These are phyloP conservation scores for Eragrostis nindensis DNA, from an alignment of 176 grass and related monocot genomes.

Conservation along the genomic window DNA sequence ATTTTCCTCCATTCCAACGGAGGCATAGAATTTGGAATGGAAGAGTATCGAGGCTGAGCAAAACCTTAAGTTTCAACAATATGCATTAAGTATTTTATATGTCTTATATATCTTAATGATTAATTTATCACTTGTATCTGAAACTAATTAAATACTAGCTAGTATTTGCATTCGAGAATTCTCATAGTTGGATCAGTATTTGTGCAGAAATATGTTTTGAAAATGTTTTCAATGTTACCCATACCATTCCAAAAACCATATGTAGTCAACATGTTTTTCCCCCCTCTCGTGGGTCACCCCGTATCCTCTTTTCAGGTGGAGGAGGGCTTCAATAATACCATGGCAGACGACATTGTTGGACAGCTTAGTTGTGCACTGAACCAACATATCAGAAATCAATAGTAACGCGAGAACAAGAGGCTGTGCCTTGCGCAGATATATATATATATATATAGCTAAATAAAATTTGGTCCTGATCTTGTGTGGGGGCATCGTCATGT, in stretches of 20 bases:
- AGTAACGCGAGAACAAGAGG: background rate
- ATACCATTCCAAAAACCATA: too few relatives aligned
- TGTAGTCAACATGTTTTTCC: background rate
- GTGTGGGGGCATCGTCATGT: background rate
- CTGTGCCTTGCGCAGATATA: background rate
- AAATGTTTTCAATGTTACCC: too few relatives aligned
- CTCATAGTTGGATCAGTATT: background rate
- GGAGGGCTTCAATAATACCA: constrained; percentile 10
- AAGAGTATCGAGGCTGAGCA: too few relatives aligned
- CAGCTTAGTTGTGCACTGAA: background rate
- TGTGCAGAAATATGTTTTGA: too few relatives aligned
- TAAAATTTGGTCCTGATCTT: background rate
- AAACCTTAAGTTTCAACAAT: background rate
- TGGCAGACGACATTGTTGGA: constrained; percentile 22
- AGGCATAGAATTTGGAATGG: too few relatives aligned
- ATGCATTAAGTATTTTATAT: background rate
- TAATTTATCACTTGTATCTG: background rate
- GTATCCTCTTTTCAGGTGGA: background rate
- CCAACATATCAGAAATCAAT: background rate
- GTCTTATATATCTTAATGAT: background rate
- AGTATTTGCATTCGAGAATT: too few relatives aligned
- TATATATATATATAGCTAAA: too few relatives aligned
- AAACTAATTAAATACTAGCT: background rate
- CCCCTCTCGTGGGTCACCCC: background rate
- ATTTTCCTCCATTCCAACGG: too few relatives aligned